Conservation (phyloP, 2,329 filamentous ascomycete genomes). For the Claviceps fusiformis region DNA sequence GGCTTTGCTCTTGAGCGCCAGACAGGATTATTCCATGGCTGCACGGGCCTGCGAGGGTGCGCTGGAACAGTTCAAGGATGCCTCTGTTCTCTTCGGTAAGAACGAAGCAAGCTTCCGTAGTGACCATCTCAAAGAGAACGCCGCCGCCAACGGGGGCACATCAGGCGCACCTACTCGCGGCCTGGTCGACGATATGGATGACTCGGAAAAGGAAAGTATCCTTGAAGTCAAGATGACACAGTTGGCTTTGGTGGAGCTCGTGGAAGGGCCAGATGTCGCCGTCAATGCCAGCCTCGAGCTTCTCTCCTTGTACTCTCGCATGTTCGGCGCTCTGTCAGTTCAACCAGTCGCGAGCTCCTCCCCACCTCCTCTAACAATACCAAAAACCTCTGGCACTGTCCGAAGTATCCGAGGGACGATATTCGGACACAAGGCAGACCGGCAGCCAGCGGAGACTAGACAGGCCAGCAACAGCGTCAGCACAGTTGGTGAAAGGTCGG, state of each 20-base stretch:
- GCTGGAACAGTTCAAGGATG: conserved; percentile 75
- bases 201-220: conserved; percentile 71
- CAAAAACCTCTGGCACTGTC: conserved; percentile 59
- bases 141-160: conserved; percentile 19
- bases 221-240: conserved; percentile 97
- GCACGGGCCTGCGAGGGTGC: conserved; percentile 76
- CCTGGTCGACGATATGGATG: conserved; percentile 66
- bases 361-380: conserved; percentile 29
- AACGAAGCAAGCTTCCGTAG: conserved; percentile 44
- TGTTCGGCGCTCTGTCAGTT: conserved; percentile 51
- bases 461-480: conserved; percentile 19
- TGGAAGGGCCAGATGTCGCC: conserved; percentile 72
- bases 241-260: conserved; percentile 65
- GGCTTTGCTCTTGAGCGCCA: conserved; percentile 70
- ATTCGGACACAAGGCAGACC: conserved; percentile 48
- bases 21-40: conserved; percentile 72
- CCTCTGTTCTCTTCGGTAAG: conserved; percentile 54
- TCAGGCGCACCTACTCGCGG: conserved; percentile 23
- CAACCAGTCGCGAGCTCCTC: conserved; percentile 30
- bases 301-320: conserved; percentile 62
- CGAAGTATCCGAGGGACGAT: conserved; percentile 62
- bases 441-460: conserved; percentile 29
- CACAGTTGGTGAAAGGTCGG: conserved; percentile 24
- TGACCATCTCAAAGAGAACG: conserved; percentile 51
- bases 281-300: conserved; percentile 83